These are phyloP conservation scores for Malus orientalis DNA, from an alignment of 306 rosid genomes.

Conservation along the genomic window DNA sequence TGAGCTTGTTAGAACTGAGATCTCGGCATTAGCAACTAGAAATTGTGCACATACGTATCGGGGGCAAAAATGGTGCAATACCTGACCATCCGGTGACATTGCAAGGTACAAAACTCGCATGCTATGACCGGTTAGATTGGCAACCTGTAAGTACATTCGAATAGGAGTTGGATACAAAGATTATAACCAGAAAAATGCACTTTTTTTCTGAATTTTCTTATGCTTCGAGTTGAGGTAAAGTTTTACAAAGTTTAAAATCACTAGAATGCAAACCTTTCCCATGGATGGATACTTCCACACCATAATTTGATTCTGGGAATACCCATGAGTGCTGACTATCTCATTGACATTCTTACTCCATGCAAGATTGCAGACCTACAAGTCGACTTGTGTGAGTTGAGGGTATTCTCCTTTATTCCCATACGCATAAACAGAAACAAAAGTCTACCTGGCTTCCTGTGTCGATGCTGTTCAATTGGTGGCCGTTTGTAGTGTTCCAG, in stretches of 20 bases:
- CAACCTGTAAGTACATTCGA: constrained; percentile 44
- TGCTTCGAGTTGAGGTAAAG: not conserved
- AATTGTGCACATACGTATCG: no score
- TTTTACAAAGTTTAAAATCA: not conserved
- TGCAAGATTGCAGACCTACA: constrained; percentile 90
- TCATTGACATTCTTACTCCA: constrained; percentile 99
- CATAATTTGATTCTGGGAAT: constrained; percentile 97
- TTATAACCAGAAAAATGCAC: not conserved
- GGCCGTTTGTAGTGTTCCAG: constrained; percentile 97
- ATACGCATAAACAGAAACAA: not conserved
- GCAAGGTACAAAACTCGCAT: constrained; percentile 97
- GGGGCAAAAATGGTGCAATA: constrained; percentile 7
- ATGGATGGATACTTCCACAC: constrained; percentile 98
- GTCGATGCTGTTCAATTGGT: constrained; percentile 76
- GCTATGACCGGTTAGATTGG: constrained; percentile 93
- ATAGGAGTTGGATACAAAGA: not conserved
- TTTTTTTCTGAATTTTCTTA: not conserved
- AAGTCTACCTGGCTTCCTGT: constrained; percentile 93
- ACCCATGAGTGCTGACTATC: constrained; percentile 92
- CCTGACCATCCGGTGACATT: constrained; percentile 98
- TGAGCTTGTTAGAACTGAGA: not conserved
- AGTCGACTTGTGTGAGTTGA: not conserved
- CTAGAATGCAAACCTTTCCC: constrained; percentile 38
- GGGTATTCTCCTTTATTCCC: not conserved
- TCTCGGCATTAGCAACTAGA: not conserved